Evolutionary conservation across 2,329 filamentous ascomycete species (phyloP), one percentile per base, ranked within the genome.

Genomic region (Blastomyces gilchristii): DNA sequence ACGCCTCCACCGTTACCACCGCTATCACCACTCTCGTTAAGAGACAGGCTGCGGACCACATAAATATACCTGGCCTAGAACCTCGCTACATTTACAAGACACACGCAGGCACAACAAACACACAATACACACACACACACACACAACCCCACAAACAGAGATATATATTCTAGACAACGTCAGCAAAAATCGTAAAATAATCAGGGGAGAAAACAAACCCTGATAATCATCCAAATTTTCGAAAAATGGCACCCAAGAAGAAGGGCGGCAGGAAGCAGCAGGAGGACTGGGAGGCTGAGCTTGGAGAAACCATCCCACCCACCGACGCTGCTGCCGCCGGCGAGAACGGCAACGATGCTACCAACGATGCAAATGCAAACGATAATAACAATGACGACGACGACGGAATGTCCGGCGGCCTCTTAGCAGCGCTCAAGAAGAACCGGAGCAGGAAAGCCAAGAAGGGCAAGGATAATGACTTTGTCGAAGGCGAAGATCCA

Each of bases 221-320:
- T 18, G 39, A 22, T 57, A 57, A 57, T 9, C 11, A 39, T 41
- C 34, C 31, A 22, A 8, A 14, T 41, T 37, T 12, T 22, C 18
- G 45, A 65, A 39, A 61, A 65, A 97, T 97, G 93, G 80, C 92
- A 73, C 92, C 92, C 66, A 97, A 97, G 82, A 95, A 94, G 83
- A 97, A 96, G 85, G 88, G 87, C 75, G 89, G 87, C 78, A 95
- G 93, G 82, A 87, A 86, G 75, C 85, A 82, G 73, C 85, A 89
- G 74, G 90, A 96, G 72, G 91, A 97, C 82, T 97, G 93, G 93
- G 94, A 97, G 77, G 87, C 89, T 63, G 91, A 96, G 67, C 82
- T 97, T 62, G 92, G 91, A 71, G 93, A 97, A 79, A 80, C 82
- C 65, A 80, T 82, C 60, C 78, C 83, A 65, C 77, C 78, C 47